Evolutionary conservation across 805 yeast species (phyloP).

Genomic region (Ogataea siamensis): DNA sequence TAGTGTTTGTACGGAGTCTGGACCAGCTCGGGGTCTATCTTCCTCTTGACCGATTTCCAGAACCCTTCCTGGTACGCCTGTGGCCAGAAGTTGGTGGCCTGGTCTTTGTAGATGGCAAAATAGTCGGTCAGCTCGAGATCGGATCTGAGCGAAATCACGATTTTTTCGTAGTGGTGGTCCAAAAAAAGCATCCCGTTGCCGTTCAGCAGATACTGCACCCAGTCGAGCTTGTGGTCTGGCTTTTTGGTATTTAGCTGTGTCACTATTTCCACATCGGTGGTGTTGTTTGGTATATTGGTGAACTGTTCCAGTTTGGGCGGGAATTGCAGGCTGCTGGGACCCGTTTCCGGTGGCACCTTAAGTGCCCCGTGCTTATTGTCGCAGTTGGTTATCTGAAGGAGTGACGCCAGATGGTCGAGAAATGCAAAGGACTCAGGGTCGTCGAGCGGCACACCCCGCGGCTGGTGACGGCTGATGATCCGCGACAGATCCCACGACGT

Average conservation of each 20-base stretch:
- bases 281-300: constrained; percentile 16
- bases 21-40: not conserved
- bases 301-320: constrained; percentile 14
- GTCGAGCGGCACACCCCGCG: constrained; percentile 15
- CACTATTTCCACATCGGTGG: constrained; percentile 13
- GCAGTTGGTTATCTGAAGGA: constrained; percentile 22
- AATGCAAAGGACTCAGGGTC: constrained; percentile 10
- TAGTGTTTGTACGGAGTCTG: constrained; percentile 12
- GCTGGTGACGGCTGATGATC: constrained; percentile 20
- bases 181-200: constrained; percentile 20
- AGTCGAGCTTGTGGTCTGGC: constrained; percentile 15
- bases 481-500: constrained; percentile 19
- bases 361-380: constrained; percentile 20
- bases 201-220: constrained; percentile 19
- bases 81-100: constrained; percentile 21
- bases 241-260: constrained; percentile 15
- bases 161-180: constrained; percentile 20
- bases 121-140: constrained; percentile 22
- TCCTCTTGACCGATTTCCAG: constrained; percentile 17
- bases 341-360: constrained; percentile 8
- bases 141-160: constrained; percentile 20
- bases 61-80: constrained; percentile 17
- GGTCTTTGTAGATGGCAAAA: constrained; percentile 21
- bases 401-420: constrained; percentile 19
- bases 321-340: constrained; percentile 7